phyloP scores from a whole-genome alignment of 139 green algal genomes.

The Tetraselmis chui region DNA sequence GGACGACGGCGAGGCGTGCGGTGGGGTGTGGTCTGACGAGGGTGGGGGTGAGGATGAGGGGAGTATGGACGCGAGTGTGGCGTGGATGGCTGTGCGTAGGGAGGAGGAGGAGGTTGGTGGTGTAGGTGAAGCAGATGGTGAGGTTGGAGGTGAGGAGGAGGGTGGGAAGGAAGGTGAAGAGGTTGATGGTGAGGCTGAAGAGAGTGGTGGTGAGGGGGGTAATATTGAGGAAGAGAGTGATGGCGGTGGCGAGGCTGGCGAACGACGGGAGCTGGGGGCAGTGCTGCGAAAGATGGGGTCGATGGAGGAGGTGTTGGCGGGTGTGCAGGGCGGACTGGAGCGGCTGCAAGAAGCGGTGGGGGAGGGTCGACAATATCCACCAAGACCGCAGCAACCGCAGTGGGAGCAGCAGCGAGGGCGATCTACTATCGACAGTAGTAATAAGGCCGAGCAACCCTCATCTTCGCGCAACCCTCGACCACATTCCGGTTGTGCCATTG shows the following conservation, averaged over 20 bases:
- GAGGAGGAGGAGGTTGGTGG: not conserved
- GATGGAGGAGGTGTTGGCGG: not conserved
- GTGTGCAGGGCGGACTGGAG: not conserved
- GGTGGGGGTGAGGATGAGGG: too few relatives aligned
- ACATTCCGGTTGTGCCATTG: too few relatives aligned
- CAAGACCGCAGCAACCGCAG: too few relatives aligned
- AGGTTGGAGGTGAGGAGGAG: too few relatives aligned
- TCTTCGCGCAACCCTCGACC: too few relatives aligned
- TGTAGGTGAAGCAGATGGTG: not conserved
- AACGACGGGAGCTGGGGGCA: not conserved
- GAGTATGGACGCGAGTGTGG: not conserved
- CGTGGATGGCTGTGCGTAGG: not conserved
- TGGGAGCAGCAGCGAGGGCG: too few relatives aligned
- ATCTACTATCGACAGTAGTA: too few relatives aligned
- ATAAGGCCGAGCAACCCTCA: too few relatives aligned
- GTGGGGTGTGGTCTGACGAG: too few relatives aligned
- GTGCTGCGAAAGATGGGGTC: not conserved
- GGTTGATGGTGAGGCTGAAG: too few relatives aligned
- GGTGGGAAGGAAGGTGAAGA: not conserved
- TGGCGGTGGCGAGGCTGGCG: not conserved
- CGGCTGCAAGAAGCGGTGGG: not conserved
- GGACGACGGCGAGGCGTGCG: too few relatives aligned
- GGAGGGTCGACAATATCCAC: too few relatives aligned
- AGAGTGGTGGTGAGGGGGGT: not conserved
- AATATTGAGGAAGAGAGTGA: not conserved